Evolutionary conservation across 2,329 filamentous ascomycete species (phyloP).

Genomic region (Trichoderma sp.): DNA sequence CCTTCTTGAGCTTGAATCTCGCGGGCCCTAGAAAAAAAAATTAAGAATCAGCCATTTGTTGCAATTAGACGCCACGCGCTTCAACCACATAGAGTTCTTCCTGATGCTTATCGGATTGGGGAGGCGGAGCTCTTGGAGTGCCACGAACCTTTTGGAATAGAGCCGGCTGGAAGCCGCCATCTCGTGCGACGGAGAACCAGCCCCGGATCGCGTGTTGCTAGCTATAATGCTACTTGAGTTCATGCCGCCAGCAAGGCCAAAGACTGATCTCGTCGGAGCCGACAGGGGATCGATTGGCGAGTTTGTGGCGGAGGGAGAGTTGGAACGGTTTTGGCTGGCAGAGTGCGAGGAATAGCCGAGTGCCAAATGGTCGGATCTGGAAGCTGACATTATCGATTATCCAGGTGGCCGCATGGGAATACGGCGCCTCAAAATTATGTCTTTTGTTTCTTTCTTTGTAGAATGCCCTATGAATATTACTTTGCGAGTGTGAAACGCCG

Average conservation of each 20-base stretch:
- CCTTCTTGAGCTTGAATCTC: slow-evolving; percentile 98
- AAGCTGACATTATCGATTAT: slow-evolving; percentile 93
- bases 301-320: slow-evolving; percentile 74
- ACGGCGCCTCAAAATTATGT: slow-evolving; percentile 22
- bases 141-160: slow-evolving; percentile 84
- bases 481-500: neutral
- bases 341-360: slow-evolving; percentile 75
- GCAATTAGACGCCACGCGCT: neutral
- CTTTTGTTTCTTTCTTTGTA: neutral
- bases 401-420: slow-evolving; percentile 48
- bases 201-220: slow-evolving; percentile 68
- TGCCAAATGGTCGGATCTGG: slow-evolving; percentile 81
- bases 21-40: slow-evolving; percentile 62
- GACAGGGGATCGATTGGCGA: slow-evolving; percentile 74
- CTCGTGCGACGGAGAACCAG: slow-evolving; percentile 96
- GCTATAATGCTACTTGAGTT: slow-evolving; percentile 58
- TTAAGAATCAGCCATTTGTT: neutral
- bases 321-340: slow-evolving; percentile 65
- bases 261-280: slow-evolving; percentile 65
- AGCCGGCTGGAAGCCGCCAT: slow-evolving; percentile 68
- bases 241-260: slow-evolving; percentile 64
- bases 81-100: neutral
- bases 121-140: slow-evolving; percentile 19
- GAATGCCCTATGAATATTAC: slow-evolving; percentile 16
- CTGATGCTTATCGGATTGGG: neutral